Percentiles rank a stretch among this genome's conserved stretches.
Conservation (phyloP, 1,139 yeast species). For the Nadsonia commutata region DNA sequence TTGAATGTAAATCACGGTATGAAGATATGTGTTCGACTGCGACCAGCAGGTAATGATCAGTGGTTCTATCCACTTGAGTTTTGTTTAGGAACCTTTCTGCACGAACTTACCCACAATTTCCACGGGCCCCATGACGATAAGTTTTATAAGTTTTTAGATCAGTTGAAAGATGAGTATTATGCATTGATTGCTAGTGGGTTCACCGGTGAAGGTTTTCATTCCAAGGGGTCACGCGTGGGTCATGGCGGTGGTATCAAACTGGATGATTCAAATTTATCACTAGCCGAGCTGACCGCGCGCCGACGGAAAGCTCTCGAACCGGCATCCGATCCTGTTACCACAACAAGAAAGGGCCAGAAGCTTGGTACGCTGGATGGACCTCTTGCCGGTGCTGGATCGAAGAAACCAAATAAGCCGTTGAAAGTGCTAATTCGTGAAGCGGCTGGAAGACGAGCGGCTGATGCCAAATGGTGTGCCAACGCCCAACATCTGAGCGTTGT, state of each 20-base stretch:
- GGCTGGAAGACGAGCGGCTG: conserved; percentile 47
- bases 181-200: conserved; percentile 34
- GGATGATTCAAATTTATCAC: not conserved
- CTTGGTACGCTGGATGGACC: conserved; percentile 15
- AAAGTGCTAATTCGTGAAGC: conserved; percentile 47
- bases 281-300: not conserved
- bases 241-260: conserved; percentile 9
- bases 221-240: conserved; percentile 46
- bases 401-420: conserved; percentile 16
- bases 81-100: conserved; percentile 70
- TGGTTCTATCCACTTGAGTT: conserved; percentile 54
- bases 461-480: conserved; percentile 41
- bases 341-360: conserved; percentile 11
- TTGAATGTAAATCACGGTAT: conserved; percentile 75
- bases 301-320: not conserved
- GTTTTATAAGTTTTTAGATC: conserved; percentile 55
- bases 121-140: conserved; percentile 66
- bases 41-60: conserved; percentile 41
- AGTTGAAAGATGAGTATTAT: conserved; percentile 43
- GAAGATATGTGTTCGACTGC: conserved; percentile 56
- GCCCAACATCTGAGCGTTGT: conserved; percentile 2
- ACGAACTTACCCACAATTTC: conserved; percentile 72
- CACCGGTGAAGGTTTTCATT: conserved; percentile 27
- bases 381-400: not conserved
- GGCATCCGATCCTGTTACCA: not conserved